Conservation (phyloP, 73 alveolate species). For the Symbiodinium natans region DNA sequence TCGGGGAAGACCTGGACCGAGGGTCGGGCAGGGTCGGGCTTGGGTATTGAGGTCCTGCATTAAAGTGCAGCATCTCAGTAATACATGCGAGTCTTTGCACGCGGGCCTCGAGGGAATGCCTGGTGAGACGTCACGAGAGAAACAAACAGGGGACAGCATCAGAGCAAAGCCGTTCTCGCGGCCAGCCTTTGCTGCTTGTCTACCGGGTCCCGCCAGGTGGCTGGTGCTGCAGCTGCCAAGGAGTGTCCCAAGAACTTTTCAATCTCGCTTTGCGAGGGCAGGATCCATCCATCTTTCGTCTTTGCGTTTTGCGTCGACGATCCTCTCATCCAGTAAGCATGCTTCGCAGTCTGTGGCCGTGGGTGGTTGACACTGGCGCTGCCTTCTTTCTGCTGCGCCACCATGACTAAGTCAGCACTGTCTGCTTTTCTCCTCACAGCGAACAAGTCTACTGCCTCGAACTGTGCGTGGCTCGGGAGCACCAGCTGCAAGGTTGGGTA, state of each 20-base stretch:
- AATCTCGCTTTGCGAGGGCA: not conserved
- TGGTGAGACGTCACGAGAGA: too few species aligned
- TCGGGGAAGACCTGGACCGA: too few species aligned
- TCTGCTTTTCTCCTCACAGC: not conserved
- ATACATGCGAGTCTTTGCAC: too few species aligned
- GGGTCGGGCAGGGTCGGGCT: too few species aligned
- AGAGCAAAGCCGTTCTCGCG: too few species aligned
- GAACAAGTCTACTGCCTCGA: not conserved
- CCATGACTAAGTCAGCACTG: not conserved
- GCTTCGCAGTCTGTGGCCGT: conserved; percentile 5
- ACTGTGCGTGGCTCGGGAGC: too few species aligned
- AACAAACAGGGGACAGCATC: too few species aligned
- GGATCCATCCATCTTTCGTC: not conserved
- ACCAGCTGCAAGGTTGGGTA: too few species aligned
- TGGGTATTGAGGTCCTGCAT: too few species aligned
- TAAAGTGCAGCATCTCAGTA: too few species aligned
- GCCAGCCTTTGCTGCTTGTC: too few species aligned
- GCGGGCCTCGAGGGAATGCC: too few species aligned
- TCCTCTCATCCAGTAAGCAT: not conserved
- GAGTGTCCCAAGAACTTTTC: not conserved
- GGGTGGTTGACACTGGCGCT: not conserved
- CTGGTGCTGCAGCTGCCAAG: not conserved
- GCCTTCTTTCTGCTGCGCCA: conserved; percentile 23
- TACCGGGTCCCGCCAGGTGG: not conserved
- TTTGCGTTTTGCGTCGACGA: not conserved